These are phyloP conservation scores for Backusella parvicylindrica DNA, from an alignment of 192 early-diverging fungal species.

Conservation along the genomic window DNA sequence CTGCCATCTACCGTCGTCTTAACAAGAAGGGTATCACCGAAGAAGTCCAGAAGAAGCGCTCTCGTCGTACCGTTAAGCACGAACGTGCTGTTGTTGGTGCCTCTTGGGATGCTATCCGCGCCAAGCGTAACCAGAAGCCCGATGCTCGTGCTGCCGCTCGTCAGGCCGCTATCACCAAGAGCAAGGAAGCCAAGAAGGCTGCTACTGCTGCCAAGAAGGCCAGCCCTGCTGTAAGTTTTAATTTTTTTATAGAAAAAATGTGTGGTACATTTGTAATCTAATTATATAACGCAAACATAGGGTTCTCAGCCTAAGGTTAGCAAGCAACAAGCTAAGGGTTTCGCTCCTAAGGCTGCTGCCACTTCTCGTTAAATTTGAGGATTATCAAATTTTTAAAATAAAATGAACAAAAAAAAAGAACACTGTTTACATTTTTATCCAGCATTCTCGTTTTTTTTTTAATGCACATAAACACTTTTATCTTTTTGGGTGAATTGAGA, in stretches of 20 bases:
- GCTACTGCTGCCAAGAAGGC: constrained; percentile 84
- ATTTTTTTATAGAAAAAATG: background rate
- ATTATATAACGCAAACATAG: background rate
- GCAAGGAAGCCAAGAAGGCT: constrained; percentile 93
- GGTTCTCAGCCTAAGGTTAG: constrained; percentile 57
- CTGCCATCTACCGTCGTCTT: constrained; percentile 93
- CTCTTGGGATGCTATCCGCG: constrained; percentile 93
- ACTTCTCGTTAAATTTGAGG: constrained; percentile 72
- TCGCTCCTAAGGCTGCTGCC: constrained; percentile 71
- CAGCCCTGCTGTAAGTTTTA: constrained; percentile 27
- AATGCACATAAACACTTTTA: background rate
- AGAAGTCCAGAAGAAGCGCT: constrained; percentile 95
- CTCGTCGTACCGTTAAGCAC: constrained; percentile 90
- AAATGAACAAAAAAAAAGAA: background rate
- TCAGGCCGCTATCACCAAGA: constrained; percentile 74
- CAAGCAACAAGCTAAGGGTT: constrained; percentile 83
- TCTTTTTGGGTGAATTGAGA: background rate
- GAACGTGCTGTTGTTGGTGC: constrained; percentile 95
- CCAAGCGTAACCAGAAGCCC: constrained; percentile 96
- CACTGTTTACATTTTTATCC: background rate
- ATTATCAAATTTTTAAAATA: background rate
- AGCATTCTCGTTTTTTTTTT: background rate
- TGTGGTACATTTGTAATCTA: background rate
- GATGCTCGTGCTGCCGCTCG: constrained; percentile 92
- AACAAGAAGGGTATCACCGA: constrained; percentile 98